These are phyloP conservation scores for Cinchona pubescens DNA, from an alignment of 257 asterid genomes.

Conservation along the genomic window DNA sequence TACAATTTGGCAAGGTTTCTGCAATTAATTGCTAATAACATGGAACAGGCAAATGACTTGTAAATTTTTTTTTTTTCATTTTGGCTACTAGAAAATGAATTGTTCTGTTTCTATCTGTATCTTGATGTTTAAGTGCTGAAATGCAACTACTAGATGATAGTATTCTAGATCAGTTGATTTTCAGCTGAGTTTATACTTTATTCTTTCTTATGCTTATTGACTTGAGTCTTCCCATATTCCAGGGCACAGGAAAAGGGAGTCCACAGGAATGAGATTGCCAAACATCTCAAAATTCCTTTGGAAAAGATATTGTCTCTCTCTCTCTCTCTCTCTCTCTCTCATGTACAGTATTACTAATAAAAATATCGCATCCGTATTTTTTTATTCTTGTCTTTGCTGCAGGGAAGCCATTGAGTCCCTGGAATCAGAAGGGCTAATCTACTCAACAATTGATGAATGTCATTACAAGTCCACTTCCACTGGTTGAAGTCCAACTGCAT, in stretches of 20 bases:
- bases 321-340: background rate
- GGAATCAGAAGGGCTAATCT: slow-evolving; percentile 68
- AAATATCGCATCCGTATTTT: background rate
- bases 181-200: background rate
- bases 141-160: background rate
- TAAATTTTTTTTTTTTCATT: too few relatives aligned
- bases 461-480: slow-evolving; percentile 63
- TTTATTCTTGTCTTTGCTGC: slow-evolving; percentile 9
- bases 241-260: slow-evolving; percentile 63
- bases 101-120: background rate
- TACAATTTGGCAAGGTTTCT: background rate
- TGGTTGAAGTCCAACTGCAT: slow-evolving; percentile 3
- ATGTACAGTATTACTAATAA: background rate
- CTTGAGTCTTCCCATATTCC: slow-evolving; percentile 27
- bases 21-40: background rate
- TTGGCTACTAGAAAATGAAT: background rate
- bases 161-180: background rate
- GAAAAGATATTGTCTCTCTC: slow-evolving; percentile 55
- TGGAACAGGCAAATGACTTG: background rate
- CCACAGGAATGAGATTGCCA: slow-evolving; percentile 65
- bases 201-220: background rate
- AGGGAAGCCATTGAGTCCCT: slow-evolving; percentile 64
- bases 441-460: slow-evolving; percentile 74
- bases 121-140: background rate
- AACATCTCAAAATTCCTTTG: slow-evolving; percentile 53